Conservation (phyloP, 352 stramenopile genomes). For the Pythium biforme region DNA sequence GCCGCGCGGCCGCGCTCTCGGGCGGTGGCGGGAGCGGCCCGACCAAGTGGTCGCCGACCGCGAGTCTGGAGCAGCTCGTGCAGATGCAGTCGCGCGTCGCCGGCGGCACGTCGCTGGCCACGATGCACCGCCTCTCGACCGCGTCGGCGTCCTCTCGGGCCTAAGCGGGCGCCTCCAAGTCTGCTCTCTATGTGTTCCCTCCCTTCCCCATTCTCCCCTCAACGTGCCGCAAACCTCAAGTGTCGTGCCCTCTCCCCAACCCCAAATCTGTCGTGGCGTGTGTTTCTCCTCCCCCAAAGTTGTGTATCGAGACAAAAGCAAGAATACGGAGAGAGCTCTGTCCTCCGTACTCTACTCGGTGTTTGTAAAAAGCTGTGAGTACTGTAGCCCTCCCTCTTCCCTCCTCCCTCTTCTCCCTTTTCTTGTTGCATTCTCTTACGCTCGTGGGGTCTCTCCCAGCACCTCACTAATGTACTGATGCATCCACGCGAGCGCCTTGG, state of each 20-base stretch:
- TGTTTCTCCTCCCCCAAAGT: background rate
- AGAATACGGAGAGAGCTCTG: background rate
- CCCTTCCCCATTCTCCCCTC: background rate
- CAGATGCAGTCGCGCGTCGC: constrained; percentile 80
- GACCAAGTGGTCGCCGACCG: constrained; percentile 55
- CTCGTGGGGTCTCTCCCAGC: background rate
- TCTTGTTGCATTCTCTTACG: constrained; percentile 4
- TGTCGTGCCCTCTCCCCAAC: background rate
- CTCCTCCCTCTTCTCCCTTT: background rate
- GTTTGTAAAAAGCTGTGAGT: constrained; percentile 10
- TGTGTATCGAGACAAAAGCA: background rate
- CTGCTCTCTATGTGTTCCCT: background rate
- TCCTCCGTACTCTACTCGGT: background rate
- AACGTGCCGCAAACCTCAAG: background rate
- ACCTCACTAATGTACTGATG: constrained; percentile 17
- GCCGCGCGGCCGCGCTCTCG: constrained; percentile 24
- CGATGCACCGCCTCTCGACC: constrained; percentile 56
- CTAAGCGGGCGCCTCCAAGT: background rate
- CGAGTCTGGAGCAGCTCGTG: constrained; percentile 81
- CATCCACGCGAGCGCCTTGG: constrained; percentile 11
- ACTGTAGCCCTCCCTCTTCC: background rate
- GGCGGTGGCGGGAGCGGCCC: constrained; percentile 16
- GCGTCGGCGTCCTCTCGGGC: constrained; percentile 19
- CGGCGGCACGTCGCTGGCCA: constrained; percentile 40
- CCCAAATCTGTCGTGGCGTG: background rate